Conservation (phyloP, 139 green algal species). For the Closterium sp. region DNA sequence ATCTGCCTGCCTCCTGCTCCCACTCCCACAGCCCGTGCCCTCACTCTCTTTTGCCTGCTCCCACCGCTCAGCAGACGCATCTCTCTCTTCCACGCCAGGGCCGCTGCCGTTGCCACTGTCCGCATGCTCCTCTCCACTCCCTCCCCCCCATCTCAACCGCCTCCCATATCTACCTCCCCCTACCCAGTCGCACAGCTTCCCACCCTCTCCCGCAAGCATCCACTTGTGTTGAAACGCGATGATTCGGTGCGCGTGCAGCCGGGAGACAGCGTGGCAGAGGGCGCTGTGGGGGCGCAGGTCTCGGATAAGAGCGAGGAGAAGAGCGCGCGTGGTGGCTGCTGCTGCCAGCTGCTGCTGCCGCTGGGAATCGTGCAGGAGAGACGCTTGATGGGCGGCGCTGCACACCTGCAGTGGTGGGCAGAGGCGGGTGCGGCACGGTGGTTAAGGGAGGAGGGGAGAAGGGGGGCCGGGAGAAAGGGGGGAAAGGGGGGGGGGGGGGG, state of each 20-base stretch:
- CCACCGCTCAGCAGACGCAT: background rate
- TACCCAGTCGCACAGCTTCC: background rate
- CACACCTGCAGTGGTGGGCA: background rate
- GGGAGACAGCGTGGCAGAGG: background rate
- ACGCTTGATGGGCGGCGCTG: background rate
- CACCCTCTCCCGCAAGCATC: background rate
- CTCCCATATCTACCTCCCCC: background rate
- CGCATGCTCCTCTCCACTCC: background rate
- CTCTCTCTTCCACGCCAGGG: too few relatives aligned
- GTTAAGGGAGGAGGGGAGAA: background rate
- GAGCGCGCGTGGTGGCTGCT: background rate
- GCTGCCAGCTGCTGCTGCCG: background rate
- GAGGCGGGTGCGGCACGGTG: too few relatives aligned
- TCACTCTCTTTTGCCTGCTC: background rate
- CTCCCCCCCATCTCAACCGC: background rate
- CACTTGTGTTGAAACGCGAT: background rate
- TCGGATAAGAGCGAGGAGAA: background rate
- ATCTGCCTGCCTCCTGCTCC: too few relatives aligned
- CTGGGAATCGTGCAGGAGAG: background rate
- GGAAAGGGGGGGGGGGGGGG: too few relatives aligned
- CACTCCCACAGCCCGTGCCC: too few relatives aligned
- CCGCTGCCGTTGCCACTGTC: background rate
- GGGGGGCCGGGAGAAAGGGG: background rate
- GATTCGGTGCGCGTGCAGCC: background rate
- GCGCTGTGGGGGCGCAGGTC: background rate